Evolutionary conservation across 176 grass and related monocot genomes (phyloP), one percentile per base, ranked within the genome.

Genomic region (Oryza nivara): DNA sequence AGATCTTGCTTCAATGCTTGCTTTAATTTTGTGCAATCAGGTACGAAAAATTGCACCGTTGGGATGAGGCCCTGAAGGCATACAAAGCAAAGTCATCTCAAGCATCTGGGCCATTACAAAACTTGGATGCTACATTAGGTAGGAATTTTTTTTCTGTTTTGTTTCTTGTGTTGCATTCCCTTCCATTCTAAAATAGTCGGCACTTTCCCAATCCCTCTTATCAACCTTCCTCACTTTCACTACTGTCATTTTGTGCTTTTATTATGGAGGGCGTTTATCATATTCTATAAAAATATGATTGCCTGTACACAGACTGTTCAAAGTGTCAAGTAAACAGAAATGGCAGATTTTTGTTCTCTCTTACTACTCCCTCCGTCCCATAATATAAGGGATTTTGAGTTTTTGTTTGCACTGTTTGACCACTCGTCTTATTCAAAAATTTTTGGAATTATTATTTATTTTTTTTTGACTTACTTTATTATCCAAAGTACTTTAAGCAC

Each of bases 11-110:
- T 52, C 40, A 41, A 47, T 12, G 49, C 41, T 80, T 84, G 25
- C 23, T 72, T 78, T 64, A 69, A 93, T 67, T 86, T 79, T 26
- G 56, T 68, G 68, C 60, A 44, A 75, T 85, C 68, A 98, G 96
- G 96, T 98, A 98, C 32, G 96, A 98, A 77, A 98, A 98, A 83
- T 88, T 98, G 83, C 96, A 95, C 65, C 89, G 96, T 63, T 98
- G 96, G 96, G 96, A 90, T 90, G 96, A 98, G 83, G 96, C 96
- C 71, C 87, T 98, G 13, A 93, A 83, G 77, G 96, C 96, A 63
- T 98, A 98, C 86, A 95, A 89, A 32, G 48, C 86, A 51, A 98
- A 95, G 83, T 94, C 96, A 85, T 95, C 89, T 75, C 96, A 93
- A 86, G 77, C 73, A 74, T 92, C 91, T 83, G 89, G 79, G 67